Evolutionary conservation across 495 filamentous ascomycete species (phyloP).

Genomic region (Mycothermus thermophilus): DNA sequence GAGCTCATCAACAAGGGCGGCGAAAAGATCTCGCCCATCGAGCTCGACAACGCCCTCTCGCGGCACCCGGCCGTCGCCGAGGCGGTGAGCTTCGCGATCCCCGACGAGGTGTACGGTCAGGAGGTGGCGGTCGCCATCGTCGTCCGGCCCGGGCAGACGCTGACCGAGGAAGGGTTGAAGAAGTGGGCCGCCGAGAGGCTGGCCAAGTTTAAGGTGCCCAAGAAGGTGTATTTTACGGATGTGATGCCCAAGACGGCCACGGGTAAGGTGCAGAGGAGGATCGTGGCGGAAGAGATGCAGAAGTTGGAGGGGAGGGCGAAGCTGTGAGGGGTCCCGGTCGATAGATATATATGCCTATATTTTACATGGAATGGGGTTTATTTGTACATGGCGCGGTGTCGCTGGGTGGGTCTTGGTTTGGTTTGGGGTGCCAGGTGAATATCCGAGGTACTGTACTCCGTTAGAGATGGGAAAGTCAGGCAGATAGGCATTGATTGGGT

Average conservation of each 20-base stretch:
- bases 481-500: too few relatives aligned
- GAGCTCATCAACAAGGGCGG: slow-evolving; percentile 76
- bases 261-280: slow-evolving; percentile 69
- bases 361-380: too few relatives aligned
- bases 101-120: slow-evolving; percentile 66
- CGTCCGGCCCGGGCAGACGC: slow-evolving; percentile 43
- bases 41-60: slow-evolving; percentile 65
- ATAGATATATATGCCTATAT: too few relatives aligned
- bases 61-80: slow-evolving; percentile 56
- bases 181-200: slow-evolving; percentile 50
- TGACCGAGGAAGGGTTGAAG: slow-evolving; percentile 45
- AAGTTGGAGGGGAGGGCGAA: slow-evolving; percentile 36
- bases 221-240: slow-evolving; percentile 70
- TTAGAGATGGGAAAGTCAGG: too few relatives aligned
- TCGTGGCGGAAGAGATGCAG: slow-evolving; percentile 67
- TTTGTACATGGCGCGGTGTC: too few relatives aligned
- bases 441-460: too few relatives aligned
- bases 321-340: too few relatives aligned
- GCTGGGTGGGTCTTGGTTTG: too few relatives aligned
- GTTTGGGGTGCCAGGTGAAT: too few relatives aligned
- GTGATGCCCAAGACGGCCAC: slow-evolving; percentile 84
- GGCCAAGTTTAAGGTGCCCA: slow-evolving; percentile 76
- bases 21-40: slow-evolving; percentile 73
- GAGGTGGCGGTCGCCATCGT: slow-evolving; percentile 69
- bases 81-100: slow-evolving; percentile 68